phyloP scores from a whole-genome alignment of 2,329 filamentous ascomycete species.

The Ophiosphaerella korrae region DNA sequence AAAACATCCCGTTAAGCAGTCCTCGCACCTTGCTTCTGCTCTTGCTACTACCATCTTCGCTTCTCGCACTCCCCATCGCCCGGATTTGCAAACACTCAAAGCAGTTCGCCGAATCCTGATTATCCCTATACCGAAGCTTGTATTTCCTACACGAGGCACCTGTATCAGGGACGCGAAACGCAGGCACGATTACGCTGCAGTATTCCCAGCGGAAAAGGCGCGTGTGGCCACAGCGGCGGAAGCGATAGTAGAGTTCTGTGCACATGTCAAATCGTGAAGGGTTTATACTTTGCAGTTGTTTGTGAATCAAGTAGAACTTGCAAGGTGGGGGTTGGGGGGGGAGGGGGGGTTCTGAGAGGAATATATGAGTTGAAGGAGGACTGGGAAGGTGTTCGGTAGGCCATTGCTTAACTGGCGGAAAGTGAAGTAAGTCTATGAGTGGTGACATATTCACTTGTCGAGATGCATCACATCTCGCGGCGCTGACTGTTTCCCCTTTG shows the following conservation, averaged over 20 bases:
- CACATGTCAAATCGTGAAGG: slow-evolving; percentile 11
- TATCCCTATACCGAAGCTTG: slow-evolving; percentile 11
- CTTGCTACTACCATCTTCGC: neutral
- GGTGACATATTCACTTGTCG: too few relatives aligned
- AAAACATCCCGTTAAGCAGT: neutral
- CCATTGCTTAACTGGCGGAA: too few relatives aligned
- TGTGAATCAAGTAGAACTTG: too few relatives aligned
- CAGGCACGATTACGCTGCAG: slow-evolving; percentile 10
- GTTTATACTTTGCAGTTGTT: too few relatives aligned
- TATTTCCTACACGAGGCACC: slow-evolving; percentile 11
- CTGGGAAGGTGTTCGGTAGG: too few relatives aligned
- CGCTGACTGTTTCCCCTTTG: too few relatives aligned
- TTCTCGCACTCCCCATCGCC: neutral
- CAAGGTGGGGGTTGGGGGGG: too few relatives aligned
- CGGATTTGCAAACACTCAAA: slow-evolving; percentile 14
- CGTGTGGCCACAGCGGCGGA: slow-evolving; percentile 18
- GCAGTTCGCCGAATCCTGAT: slow-evolving; percentile 11
- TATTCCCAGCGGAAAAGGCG: slow-evolving; percentile 16
- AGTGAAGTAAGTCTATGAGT: too few relatives aligned
- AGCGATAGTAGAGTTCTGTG: slow-evolving; percentile 8
- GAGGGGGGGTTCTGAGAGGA: too few relatives aligned
- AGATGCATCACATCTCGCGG: too few relatives aligned
- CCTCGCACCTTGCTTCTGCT: neutral
- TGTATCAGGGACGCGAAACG: slow-evolving; percentile 1
- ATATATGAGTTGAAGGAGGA: too few relatives aligned